phyloP scores from a whole-genome alignment of 345 rosid genomes.

The Zanthoxylum bungeanum region DNA sequence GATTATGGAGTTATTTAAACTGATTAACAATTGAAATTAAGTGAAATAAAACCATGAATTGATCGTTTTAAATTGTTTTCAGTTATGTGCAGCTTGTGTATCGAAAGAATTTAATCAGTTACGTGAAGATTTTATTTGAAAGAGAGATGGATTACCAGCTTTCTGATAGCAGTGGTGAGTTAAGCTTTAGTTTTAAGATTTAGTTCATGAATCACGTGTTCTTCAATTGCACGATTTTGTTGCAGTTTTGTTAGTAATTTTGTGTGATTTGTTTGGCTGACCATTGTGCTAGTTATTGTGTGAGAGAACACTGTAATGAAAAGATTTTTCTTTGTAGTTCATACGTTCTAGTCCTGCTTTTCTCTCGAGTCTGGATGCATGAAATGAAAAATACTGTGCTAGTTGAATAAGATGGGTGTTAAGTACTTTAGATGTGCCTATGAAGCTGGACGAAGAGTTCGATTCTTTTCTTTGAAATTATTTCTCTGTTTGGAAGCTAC shows the following conservation, averaged over 20 bases:
- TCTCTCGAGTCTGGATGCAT: not conserved
- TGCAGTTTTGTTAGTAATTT: not conserved
- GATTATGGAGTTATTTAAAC: not conserved
- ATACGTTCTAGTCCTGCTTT: not conserved
- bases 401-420: not conserved
- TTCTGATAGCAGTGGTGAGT: slow-evolving; percentile 47
- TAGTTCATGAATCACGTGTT: not conserved
- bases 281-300: not conserved
- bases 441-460: slow-evolving; percentile 5
- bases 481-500: not conserved
- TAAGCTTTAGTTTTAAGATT: not conserved
- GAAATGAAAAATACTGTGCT: not conserved
- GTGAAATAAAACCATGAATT: not conserved
- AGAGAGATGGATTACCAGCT: slow-evolving; percentile 32
- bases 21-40: not conserved
- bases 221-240: not conserved
- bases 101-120: slow-evolving; percentile 1
- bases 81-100: slow-evolving; percentile 18
- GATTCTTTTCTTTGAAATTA: not conserved
- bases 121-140: slow-evolving; percentile 9
- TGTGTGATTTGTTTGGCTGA: not conserved
- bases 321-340: not conserved
- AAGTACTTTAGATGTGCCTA: not conserved
- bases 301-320: not conserved
- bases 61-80: slow-evolving; percentile 12